These are phyloP conservation scores for Laburnicola sp. DNA, from an alignment of 2,329 filamentous ascomycete genomes.

Conservation along the genomic window DNA sequence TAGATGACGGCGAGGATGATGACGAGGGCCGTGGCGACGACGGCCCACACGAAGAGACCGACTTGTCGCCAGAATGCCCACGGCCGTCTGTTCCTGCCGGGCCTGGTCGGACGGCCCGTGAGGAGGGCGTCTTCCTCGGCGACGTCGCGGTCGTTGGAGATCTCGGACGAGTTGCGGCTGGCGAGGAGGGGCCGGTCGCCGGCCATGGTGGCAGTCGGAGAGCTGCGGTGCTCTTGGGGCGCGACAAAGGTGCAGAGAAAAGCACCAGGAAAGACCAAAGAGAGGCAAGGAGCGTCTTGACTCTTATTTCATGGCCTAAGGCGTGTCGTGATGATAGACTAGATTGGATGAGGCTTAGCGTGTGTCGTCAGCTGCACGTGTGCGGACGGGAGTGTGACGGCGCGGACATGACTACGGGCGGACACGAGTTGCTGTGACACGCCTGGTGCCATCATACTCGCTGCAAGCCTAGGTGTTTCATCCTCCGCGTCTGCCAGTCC, in stretches of 20 bases:
- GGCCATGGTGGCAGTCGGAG: conserved; percentile 37
- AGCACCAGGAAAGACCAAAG: not conserved
- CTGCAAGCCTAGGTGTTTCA: not conserved
- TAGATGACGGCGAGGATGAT: conserved; percentile 81
- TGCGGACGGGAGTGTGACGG: not conserved
- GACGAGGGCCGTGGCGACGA: conserved; percentile 76
- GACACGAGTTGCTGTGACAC: not conserved
- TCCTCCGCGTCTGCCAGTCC: not conserved
- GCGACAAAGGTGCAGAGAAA: not conserved
- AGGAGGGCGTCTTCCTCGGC: conserved; percentile 67
- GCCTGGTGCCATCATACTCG: not conserved
- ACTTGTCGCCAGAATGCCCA: conserved; percentile 71
- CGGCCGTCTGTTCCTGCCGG: conserved; percentile 38
- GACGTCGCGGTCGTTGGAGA: conserved; percentile 58
- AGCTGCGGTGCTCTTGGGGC: not conserved
- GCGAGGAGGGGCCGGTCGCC: conserved; percentile 58
- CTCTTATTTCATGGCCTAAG: not conserved
- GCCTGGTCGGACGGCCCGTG: conserved; percentile 54
- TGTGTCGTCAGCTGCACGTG: no score
- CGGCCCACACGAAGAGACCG: conserved; percentile 78
- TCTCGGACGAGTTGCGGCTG: conserved; percentile 59
- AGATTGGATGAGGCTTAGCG: no score
- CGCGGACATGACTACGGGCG: conserved; percentile 3
- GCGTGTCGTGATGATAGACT: not conserved
- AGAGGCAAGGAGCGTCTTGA: not conserved